Evolutionary conservation across 176 grass and related monocot genomes (phyloP), one percentile per base, ranked within the genome.

Genomic region (Paspalum notatum): DNA sequence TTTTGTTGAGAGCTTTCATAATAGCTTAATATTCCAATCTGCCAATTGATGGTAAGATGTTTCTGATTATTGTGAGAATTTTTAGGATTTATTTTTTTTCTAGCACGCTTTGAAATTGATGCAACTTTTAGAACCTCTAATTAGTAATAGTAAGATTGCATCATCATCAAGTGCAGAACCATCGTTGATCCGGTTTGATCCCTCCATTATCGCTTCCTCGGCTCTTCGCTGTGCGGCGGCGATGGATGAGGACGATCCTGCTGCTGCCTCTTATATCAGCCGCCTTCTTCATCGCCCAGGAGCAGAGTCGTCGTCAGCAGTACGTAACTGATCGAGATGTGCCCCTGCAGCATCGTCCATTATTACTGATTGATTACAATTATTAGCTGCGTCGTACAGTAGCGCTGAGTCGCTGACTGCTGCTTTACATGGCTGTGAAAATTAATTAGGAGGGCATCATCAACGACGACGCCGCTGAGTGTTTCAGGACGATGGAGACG

Each of bases 141-240:
- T n/a, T n/a, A n/a, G n/a, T n/a, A n/a, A n/a, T n/a, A n/a, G n/a
- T n/a, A n/a, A n/a, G n/a, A n/a, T n/a, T 1, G 5, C 10, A 68
- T 70, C 48, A 11, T 26, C 18, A 58, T 50, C 54, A 53, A 2
- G 27, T 67, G 43, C 83, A 82, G 91, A 87, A 41, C 64, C 83
- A 1, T 84, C 64, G 0, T 49, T 93, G 39, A 75, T 89, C 62
- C 80, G 65, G 27, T 97, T 95, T 64, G 77, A 82, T 26, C 48
- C 83, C 8, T 93, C 86, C 0, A 51, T 79, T 3, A 4, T 98
- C 17, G 88, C 90, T 7, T 51, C 75, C 3, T 87, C 92, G 5
- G 95, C 95, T 13, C 37, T 98, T 10, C 66, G 54, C 22, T 85
- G 77, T 38, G 69, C 70, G 40, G 69, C 27, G 2, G 48, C 13